Conservation (phyloP, 2,329 filamentous ascomycete genomes). For the Huntiella decipiens region DNA sequence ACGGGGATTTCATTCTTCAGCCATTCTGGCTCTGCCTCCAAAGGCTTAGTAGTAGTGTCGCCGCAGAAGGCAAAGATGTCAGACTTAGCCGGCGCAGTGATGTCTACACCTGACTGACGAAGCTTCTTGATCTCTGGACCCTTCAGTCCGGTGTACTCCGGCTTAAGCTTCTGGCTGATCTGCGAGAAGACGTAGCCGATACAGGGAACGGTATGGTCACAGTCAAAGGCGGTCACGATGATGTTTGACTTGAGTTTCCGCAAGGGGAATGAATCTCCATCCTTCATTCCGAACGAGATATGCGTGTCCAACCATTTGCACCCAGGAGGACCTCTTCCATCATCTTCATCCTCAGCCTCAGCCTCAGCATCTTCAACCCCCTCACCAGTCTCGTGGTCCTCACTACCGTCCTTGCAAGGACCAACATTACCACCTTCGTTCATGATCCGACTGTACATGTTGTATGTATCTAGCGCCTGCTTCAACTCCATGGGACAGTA, state of each 20-base stretch:
- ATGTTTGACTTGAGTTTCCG: slow-evolving; percentile 19
- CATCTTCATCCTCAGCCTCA: slow-evolving; percentile 11
- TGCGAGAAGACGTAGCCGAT: slow-evolving; percentile 27
- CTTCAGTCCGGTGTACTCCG: slow-evolving; percentile 19
- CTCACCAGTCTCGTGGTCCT: not conserved
- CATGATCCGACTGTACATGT: slow-evolving; percentile 23
- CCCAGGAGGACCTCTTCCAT: slow-evolving; percentile 10
- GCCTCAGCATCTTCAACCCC: slow-evolving; percentile 5
- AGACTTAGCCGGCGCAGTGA: slow-evolving; percentile 22
- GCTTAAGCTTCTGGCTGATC: slow-evolving; percentile 21
- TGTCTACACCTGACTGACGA: slow-evolving; percentile 19
- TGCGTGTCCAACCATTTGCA: slow-evolving; percentile 20
- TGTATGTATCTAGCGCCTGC: slow-evolving; percentile 21
- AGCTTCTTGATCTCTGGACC: slow-evolving; percentile 22
- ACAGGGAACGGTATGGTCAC: slow-evolving; percentile 28
- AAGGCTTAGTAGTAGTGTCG: slow-evolving; percentile 24
- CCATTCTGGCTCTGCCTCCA: slow-evolving; percentile 23
- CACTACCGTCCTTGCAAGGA: slow-evolving; percentile 10
- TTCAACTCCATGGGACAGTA: slow-evolving; percentile 25
- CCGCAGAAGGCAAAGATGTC: slow-evolving; percentile 30
- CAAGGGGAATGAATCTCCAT: slow-evolving; percentile 21
- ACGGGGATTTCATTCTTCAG: slow-evolving; percentile 22
- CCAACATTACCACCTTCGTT: slow-evolving; percentile 22
- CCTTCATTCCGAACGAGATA: slow-evolving; percentile 20
- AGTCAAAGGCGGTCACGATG: slow-evolving; percentile 24